A percentile compares a stretch with the other conserved stretches of the same genome.
Conservation (phyloP, 2,329 filamentous ascomycete species). For the Neofusicoccum ribis region DNA sequence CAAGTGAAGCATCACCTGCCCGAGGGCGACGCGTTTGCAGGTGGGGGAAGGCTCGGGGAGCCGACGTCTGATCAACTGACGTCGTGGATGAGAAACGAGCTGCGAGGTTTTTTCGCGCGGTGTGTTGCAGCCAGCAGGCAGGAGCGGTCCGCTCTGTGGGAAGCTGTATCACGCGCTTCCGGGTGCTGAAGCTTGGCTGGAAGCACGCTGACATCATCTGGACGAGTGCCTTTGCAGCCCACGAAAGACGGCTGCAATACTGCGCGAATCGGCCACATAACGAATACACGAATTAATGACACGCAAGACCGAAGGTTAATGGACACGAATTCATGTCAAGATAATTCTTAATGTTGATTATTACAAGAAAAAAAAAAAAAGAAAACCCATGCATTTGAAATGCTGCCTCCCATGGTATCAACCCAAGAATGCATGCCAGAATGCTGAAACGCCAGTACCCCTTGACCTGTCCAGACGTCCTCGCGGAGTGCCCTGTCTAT, state of each 20-base stretch:
- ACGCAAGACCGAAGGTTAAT: background rate
- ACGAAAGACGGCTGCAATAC: background rate
- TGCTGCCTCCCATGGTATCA: constrained; percentile 11
- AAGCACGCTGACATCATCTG: too few relatives aligned
- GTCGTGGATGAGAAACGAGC: too few relatives aligned
- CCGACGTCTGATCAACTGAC: too few relatives aligned
- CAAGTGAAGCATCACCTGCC: too few relatives aligned
- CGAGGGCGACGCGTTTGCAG: too few relatives aligned
- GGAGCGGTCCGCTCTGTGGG: too few relatives aligned
- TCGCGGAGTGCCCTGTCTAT: background rate
- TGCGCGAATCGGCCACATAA: background rate
- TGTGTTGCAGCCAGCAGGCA: too few relatives aligned
- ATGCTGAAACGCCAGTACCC: background rate
- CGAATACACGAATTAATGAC: background rate
- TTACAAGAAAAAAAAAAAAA: background rate
- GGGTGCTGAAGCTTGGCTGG: too few relatives aligned
- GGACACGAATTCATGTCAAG: background rate
- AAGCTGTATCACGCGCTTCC: too few relatives aligned
- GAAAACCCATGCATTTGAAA: background rate
- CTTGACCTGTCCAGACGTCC: background rate
- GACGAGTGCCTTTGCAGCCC: too few relatives aligned
- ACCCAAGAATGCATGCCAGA: background rate
- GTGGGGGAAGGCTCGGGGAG: too few relatives aligned
- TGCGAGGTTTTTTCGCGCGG: too few relatives aligned
- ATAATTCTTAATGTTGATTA: background rate